These are phyloP conservation scores for Metschnikowia dekortorum DNA, from an alignment of 805 yeast genomes.

Conservation along the genomic window DNA sequence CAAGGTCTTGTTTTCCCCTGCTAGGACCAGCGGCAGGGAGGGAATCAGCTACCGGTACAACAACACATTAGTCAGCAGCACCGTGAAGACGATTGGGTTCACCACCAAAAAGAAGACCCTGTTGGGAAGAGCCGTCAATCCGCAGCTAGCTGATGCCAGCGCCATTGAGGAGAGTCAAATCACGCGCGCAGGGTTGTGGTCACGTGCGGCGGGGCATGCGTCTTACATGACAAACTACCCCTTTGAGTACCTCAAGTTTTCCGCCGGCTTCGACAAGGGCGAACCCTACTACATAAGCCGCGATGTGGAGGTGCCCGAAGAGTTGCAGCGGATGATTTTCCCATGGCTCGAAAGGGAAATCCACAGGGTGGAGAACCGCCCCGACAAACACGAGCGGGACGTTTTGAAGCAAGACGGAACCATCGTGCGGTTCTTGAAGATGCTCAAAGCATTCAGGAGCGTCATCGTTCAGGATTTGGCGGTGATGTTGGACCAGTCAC, in stretches of 20 bases:
- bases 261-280: slow-evolving; percentile 3
- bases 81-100: not conserved
- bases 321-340: not conserved
- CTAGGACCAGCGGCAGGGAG: not conserved
- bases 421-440: not conserved
- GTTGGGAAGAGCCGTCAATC: not conserved
- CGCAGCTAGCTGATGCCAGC: not conserved
- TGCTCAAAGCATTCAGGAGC: slow-evolving; percentile 3
- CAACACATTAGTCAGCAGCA: not conserved
- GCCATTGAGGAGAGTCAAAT: not conserved
- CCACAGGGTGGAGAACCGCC: not conserved
- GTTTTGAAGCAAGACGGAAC: not conserved
- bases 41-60: not conserved
- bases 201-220: not conserved
- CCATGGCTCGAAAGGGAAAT: slow-evolving; percentile 5
- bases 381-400: not conserved
- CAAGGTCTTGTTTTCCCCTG: not conserved
- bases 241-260: slow-evolving; percentile 1
- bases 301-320: slow-evolving; percentile 4
- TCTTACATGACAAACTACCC: not conserved
- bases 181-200: not conserved
- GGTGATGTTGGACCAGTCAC: not conserved
- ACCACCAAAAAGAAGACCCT: not conserved
- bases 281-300: slow-evolving; percentile 5
- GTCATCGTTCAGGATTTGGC: slow-evolving; percentile 8